Percentiles rank a stretch among this genome's conserved stretches.
These are phyloP conservation scores for Geoglossum glabrum DNA, from an alignment of 495 filamentous ascomycete genomes.

Conservation along the genomic window DNA sequence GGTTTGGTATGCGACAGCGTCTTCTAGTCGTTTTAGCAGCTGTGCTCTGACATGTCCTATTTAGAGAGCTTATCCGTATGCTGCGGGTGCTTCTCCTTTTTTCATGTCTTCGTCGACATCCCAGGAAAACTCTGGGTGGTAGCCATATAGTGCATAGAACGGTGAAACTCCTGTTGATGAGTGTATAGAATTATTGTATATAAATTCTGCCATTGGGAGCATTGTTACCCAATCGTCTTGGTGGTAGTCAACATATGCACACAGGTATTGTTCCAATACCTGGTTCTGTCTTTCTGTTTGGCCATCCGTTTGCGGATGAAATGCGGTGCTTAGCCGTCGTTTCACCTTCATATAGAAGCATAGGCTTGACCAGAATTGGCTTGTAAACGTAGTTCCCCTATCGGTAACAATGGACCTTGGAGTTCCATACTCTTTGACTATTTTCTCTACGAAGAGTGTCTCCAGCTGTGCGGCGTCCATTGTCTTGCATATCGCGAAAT, in stretches of 20 bases:
- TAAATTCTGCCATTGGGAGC: background rate
- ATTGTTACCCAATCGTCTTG: constrained; percentile 2
- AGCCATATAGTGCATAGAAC: constrained; percentile 10
- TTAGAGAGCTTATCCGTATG: background rate
- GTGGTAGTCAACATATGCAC: background rate
- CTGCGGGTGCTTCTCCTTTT: background rate
- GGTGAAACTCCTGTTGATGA: constrained; percentile 8
- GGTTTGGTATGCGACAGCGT: background rate
- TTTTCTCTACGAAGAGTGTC: background rate
- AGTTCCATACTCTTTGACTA: background rate
- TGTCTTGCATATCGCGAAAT: background rate
- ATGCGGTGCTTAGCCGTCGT: background rate
- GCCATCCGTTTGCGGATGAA: constrained; percentile 5
- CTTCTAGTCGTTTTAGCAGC: background rate
- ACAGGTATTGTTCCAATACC: background rate
- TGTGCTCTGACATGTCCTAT: background rate
- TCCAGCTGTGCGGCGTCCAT: background rate
- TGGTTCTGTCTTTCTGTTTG: constrained; percentile 4
- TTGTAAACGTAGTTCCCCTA: constrained; percentile 2
- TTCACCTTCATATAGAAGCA: constrained; percentile 1
- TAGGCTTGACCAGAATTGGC: background rate
- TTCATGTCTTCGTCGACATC: background rate
- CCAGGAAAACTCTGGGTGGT: constrained; percentile 1
- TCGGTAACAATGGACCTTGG: constrained; percentile 1
- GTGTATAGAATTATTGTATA: constrained; percentile 5